A percentile compares a stretch with the other conserved stretches of the same genome.
Evolutionary conservation across 2,329 filamentous ascomycete genomes (phyloP).

Genomic region (Penicillium sp.): DNA sequence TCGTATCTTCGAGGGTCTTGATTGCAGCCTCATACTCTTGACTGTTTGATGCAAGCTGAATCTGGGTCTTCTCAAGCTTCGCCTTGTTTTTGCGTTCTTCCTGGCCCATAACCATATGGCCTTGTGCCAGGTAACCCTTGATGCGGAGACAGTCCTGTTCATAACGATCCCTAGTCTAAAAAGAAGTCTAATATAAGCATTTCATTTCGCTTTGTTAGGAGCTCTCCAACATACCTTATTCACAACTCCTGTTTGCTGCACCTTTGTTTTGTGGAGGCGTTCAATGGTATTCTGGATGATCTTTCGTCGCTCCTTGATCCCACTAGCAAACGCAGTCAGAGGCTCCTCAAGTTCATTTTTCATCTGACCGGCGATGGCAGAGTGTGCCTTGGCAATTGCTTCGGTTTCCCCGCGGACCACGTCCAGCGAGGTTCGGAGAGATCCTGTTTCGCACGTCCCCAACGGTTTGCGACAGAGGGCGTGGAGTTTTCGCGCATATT

Average conservation of each 20-base stretch:
- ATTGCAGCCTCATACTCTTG: conserved; percentile 91
- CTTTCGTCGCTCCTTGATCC: conserved; percentile 94
- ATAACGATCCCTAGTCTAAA: conserved; percentile 80
- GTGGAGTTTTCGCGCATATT: conserved; percentile 87
- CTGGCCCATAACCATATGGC: conserved; percentile 99
- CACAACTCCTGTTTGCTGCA: conserved; percentile 82
- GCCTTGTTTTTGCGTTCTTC: conserved; percentile 99
- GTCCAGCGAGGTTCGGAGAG: conserved; percentile 79
- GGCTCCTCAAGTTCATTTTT: conserved; percentile 94
- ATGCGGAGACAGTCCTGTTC: conserved; percentile 98
- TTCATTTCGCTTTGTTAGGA: background rate
- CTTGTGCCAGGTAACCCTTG: conserved; percentile 96
- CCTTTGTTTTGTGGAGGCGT: conserved; percentile 88
- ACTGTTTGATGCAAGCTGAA: conserved; percentile 86
- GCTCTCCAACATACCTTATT: conserved; percentile 68
- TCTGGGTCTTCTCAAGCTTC: conserved; percentile 97
- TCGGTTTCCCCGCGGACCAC: conserved; percentile 86
- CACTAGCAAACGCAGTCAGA: conserved; percentile 83
- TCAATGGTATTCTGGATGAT: conserved; percentile 94
- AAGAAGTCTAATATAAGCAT: background rate
- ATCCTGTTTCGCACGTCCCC: conserved; percentile 82
- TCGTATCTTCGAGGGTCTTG: conserved; percentile 92
- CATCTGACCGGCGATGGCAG: conserved; percentile 88
- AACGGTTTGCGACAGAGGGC: conserved; percentile 83
- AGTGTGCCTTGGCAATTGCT: conserved; percentile 89